Evolutionary conservation across 306 rosid genomes (phyloP).

Genomic region (Gillenia trifoliata): DNA sequence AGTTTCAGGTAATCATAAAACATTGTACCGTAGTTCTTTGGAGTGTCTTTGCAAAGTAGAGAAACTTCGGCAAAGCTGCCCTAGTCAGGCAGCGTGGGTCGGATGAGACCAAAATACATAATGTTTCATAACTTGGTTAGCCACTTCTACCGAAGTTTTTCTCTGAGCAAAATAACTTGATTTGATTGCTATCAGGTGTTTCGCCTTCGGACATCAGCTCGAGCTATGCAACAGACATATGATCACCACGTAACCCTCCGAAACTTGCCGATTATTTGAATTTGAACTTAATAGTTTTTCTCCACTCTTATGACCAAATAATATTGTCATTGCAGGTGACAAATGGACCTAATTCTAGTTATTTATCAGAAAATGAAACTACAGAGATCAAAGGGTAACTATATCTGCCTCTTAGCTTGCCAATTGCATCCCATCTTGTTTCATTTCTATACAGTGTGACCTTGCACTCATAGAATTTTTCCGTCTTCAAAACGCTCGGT

Average conservation of each 20-base stretch:
- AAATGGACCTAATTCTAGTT: constrained; percentile 15
- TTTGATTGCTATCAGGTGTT: constrained; percentile 34
- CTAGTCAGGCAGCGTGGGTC: too few relatives aligned
- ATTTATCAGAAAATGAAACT: constrained; percentile 31
- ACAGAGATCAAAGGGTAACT: constrained; percentile 30
- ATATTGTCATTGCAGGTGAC: constrained; percentile 38
- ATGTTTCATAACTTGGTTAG: background rate
- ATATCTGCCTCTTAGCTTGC: background rate
- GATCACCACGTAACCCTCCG: constrained; percentile 27
- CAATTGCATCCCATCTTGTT: background rate
- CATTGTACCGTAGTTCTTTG: background rate
- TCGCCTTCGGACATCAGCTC: constrained; percentile 46
- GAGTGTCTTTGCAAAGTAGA: too few relatives aligned
- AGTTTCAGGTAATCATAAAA: constrained; percentile 45
- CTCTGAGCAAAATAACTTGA: background rate
- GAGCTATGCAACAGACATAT: constrained; percentile 36
- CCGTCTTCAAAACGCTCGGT: too few relatives aligned
- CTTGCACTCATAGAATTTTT: background rate
- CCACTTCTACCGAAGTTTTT: background rate
- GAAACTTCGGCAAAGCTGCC: too few relatives aligned
- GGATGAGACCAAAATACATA: too few relatives aligned
- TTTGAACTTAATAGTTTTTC: background rate
- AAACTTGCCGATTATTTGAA: background rate
- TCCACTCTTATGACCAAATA: background rate
- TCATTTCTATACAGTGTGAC: background rate